Conservation (phyloP, 257 asterid species). For the Solanum ossicruentum region DNA sequence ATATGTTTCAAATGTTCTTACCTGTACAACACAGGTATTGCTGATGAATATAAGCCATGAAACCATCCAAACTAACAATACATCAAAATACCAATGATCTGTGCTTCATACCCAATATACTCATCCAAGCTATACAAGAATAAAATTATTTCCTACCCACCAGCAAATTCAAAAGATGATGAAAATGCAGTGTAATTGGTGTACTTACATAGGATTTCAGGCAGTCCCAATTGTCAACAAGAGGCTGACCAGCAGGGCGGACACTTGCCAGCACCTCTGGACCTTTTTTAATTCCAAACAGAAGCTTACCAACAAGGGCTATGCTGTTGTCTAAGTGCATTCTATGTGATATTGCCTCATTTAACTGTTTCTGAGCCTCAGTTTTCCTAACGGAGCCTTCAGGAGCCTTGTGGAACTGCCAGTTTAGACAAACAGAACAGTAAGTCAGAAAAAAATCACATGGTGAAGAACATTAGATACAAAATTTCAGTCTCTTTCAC, state of each 20-base stretch:
- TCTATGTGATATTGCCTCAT: constrained; percentile 79
- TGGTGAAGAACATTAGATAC: not conserved
- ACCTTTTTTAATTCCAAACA: constrained; percentile 68
- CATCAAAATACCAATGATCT: not conserved
- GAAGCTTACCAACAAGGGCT: constrained; percentile 57
- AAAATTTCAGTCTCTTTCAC: not conserved
- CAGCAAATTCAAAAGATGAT: not conserved
- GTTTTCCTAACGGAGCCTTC: constrained; percentile 60
- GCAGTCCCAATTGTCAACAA: constrained; percentile 83
- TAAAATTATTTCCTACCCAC: not conserved
- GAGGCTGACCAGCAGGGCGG: constrained; percentile 74
- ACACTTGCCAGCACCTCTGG: constrained; percentile 37
- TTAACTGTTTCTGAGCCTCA: constrained; percentile 76
- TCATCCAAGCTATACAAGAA: not conserved
- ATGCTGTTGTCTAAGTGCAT: constrained; percentile 66
- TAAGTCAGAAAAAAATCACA: not conserved
- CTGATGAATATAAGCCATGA: not conserved
- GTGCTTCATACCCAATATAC: not conserved
- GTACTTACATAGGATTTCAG: constrained; percentile 71
- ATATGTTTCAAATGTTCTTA: constrained; percentile 55
- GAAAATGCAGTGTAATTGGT: not conserved
- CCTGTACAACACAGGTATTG: constrained; percentile 21
- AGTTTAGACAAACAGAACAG: not conserved
- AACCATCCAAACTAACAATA: not conserved
- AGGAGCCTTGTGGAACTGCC: constrained; percentile 57